Evolutionary conservation across 352 stramenopile genomes (phyloP).

Genomic region (Aphanomyces stellatus): DNA sequence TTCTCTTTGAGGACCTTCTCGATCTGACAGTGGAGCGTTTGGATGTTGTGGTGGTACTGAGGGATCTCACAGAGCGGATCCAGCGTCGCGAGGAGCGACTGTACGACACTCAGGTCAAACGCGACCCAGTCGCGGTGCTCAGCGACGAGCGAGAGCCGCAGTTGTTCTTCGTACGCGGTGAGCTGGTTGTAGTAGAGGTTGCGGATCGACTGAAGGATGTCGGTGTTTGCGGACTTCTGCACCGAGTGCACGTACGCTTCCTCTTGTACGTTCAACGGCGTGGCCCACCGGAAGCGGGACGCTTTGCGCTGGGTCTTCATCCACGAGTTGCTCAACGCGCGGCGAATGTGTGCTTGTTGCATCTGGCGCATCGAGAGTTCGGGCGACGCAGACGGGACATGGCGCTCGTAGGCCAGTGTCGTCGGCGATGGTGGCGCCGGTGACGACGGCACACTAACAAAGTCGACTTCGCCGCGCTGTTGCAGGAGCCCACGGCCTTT

Average conservation of each 20-base stretch:
- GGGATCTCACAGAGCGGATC: background rate
- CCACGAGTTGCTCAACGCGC: background rate
- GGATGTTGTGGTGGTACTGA: background rate
- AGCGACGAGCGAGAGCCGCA: background rate
- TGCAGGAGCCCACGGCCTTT: background rate
- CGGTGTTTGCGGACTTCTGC: background rate
- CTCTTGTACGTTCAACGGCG: background rate
- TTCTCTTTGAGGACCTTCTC: conserved; percentile 10
- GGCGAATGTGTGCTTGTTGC: conserved; percentile 14
- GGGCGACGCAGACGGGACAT: background rate
- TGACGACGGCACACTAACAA: background rate
- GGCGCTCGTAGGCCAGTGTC: background rate
- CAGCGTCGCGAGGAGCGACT: background rate
- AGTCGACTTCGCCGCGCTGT: background rate
- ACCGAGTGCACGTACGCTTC: conserved; percentile 1
- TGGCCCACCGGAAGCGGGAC: conserved; percentile 1
- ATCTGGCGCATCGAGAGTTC: background rate
- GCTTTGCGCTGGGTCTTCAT: conserved; percentile 3
- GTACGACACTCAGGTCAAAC: conserved; percentile 11
- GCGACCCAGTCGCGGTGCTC: conserved; percentile 16
- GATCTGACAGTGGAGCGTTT: conserved; percentile 3
- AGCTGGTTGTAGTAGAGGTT: background rate
- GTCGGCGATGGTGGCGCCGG: background rate
- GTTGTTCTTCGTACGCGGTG: conserved; percentile 1
- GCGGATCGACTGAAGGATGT: conserved; percentile 7